Evolutionary conservation across 2,329 filamentous ascomycete genomes (phyloP).

Genomic region (Epichloe bromicola): DNA sequence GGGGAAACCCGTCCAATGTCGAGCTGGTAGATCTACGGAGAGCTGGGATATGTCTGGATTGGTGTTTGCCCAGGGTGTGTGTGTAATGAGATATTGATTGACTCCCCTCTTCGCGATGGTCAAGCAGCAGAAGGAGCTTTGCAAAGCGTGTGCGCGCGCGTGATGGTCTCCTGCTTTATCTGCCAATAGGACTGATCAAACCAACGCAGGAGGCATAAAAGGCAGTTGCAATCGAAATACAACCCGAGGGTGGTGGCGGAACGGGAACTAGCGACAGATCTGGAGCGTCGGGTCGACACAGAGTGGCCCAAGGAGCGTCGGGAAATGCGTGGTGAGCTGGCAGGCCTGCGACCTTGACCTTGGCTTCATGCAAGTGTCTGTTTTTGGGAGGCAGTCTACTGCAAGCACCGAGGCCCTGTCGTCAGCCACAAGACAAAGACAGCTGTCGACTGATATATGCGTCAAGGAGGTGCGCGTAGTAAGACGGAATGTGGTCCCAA

Average conservation of each 20-base stretch:
- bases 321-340: conserved; percentile 7
- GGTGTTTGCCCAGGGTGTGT: conserved; percentile 3
- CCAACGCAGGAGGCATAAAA: neutral
- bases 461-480: neutral
- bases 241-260: conserved; percentile 2
- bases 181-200: neutral
- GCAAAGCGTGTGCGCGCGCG: conserved; percentile 1
- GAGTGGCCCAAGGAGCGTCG: conserved; percentile 1
- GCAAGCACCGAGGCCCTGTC: conserved; percentile 3
- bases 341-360: conserved; percentile 1
- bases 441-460: neutral
- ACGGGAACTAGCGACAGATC: conserved; percentile 5
- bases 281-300: conserved; percentile 6
- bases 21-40: conserved; percentile 5
- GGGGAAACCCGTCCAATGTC: conserved; percentile 6
- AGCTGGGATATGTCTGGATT: conserved; percentile 1
- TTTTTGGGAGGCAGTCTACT: conserved; percentile 3
- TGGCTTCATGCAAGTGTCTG: conserved; percentile 6
- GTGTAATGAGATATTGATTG: neutral
- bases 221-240: conserved; percentile 1
- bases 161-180: neutral
- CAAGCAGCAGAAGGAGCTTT: neutral
- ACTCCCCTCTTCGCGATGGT: neutral
- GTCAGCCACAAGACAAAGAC: neutral
- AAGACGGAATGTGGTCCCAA: neutral